Base-by-base conservation (phyloP, 2,329 filamentous ascomycete species). In the Thelonectria olida region DNA sequence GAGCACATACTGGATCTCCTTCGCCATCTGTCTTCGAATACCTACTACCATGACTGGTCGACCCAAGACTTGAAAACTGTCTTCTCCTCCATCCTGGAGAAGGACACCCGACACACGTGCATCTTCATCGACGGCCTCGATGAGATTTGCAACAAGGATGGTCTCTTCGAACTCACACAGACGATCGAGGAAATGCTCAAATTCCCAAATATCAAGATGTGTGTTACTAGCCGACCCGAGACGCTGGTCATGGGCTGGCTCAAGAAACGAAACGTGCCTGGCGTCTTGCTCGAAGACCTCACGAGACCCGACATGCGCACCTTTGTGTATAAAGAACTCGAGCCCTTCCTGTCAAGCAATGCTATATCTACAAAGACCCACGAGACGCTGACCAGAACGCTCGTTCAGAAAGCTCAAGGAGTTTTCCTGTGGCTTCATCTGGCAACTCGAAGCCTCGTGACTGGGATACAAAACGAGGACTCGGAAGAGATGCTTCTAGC, bases 111-210 rank as follows among this genome's bases (percentile, higher is more conserved):
- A n/a, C 54, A 49, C 12, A 1, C 60, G 1, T 66, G 66, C 27
- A 62, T 71, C 25, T 65, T 71, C 5, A 44, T 71, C 19, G 67
- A 69, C 23, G 65, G 63, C 1, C 50, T 69, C 2, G 67, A 69
- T 20, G 63, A 67, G 38, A 56, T 65, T 15, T 53, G 51, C 51
- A 41, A 53, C 17, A 12, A 47, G 4, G 62, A 62, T 12, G 58
- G 54, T 13, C 7, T 54, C 1, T 15, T 17, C 41, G 27, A 51
- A 12, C 41, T 62, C 2, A 54, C 34, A 5, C 27, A 45, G 6
- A 6, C 49, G 12, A 44, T 63, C 3, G 36, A 62, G 2, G 39
- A 63, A 13, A 51, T 67, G 3, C 12, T 34, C 13, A 31, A 28
- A 7, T 17, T 62, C 13, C 41, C 25, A 8, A 44, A 54, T 3